Evolutionary conservation across 805 yeast species (phyloP), one percentile per base, ranked within the genome.

Genomic region (Nakazawaea ambrosiae): DNA sequence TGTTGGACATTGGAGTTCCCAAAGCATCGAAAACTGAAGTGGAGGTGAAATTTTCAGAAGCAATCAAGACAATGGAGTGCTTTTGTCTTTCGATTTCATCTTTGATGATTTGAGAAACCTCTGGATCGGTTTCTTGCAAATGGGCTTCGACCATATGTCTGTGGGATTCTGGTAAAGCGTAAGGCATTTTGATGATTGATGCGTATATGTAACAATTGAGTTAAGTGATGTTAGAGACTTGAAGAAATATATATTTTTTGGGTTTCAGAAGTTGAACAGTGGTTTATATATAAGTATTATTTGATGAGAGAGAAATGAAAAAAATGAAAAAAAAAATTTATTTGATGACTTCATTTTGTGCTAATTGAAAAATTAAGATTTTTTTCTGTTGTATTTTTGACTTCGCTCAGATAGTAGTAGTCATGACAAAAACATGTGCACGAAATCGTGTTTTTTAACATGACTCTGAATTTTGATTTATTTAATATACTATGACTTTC

Each of bases 1-100:
- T 92, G 78, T 92, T 92, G 62, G 85, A 85, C 96, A 92, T 87
- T 60, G 94, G 96, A 36, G 97, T 82, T 49, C 98, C 98, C 54
- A 90, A 78, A 24, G 95, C 86, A 56, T 92, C 97, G 68, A 90
- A 84, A 33, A 92, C 98, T 29, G 97, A 84, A 50, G 83, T 83
- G 39, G 97, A 84, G 40, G 98, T 92, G 71, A 90, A 89, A 66
- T 92, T 92, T 70, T 92, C 98, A 39, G 96, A 85, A 23, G 98
- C 96, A 61, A 92, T 92, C 60, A 92, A 75, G 33, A 86, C 90
- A 51, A 92, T 82, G 31, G 97, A 89, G 63, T 85, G 88, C 62
- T 78, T 81, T 72, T 92, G 98, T 71, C 98, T 87, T 49, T 70
- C 70, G 58, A 81, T 81, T 67, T 92, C 98, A 59, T 80, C 82